Percentiles rank a stretch among this genome's conserved stretches.
Conservation (phyloP, 306 rosid genomes). For the Dicorynia guianensis region DNA sequence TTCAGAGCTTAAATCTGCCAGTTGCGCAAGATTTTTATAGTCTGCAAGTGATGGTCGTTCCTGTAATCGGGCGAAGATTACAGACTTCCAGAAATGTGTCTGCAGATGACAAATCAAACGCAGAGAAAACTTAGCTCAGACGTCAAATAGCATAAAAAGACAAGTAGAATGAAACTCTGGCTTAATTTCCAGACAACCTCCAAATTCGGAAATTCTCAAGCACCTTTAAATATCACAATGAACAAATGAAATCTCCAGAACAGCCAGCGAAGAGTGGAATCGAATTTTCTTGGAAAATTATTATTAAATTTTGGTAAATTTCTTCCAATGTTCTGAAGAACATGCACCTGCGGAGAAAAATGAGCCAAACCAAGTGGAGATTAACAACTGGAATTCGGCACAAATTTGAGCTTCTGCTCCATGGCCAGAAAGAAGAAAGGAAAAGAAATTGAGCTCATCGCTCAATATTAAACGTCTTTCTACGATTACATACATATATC, state of each 20-base stretch:
- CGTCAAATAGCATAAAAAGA: slow-evolving; percentile 25
- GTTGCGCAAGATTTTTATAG: slow-evolving; percentile 22
- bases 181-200: slow-evolving; percentile 12
- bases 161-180: slow-evolving; percentile 7
- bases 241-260: slow-evolving; percentile 32
- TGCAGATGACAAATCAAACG: slow-evolving; percentile 35
- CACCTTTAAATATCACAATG: slow-evolving; percentile 27
- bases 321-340: slow-evolving; percentile 16
- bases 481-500: background rate
- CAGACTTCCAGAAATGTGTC: slow-evolving; percentile 53
- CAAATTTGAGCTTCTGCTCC: slow-evolving; percentile 19
- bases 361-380: background rate
- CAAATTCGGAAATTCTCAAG: slow-evolving; percentile 17
- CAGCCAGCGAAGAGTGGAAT: slow-evolving; percentile 1
- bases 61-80: slow-evolving; percentile 28
- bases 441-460: slow-evolving; percentile 26
- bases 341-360: slow-evolving; percentile 42
- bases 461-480: slow-evolving; percentile 44
- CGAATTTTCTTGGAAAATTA: slow-evolving; percentile 25
- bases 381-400: background rate
- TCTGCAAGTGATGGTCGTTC: slow-evolving; percentile 7
- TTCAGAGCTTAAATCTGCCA: slow-evolving; percentile 39
- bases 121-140: slow-evolving; percentile 29
- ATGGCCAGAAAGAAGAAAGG: background rate
- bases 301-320: background rate